These are phyloP conservation scores for Silene conica DNA, from an alignment of 148 eudicot genomes.

Conservation along the genomic window DNA sequence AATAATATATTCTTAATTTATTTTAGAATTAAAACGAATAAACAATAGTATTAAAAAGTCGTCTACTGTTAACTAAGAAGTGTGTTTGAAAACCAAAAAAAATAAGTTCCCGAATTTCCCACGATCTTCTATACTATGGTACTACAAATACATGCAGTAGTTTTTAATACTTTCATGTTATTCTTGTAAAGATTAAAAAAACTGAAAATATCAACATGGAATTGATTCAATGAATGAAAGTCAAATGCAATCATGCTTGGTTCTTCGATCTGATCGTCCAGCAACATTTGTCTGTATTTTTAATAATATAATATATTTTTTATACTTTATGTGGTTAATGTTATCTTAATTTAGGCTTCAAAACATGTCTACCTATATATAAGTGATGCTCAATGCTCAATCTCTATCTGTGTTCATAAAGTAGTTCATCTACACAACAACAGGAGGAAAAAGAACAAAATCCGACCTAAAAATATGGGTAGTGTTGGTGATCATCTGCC, in stretches of 20 bases:
- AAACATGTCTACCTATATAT: neutral
- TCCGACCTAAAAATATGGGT: slow-evolving; percentile 4
- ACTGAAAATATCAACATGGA: too few species aligned
- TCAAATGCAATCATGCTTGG: slow-evolving; percentile 1
- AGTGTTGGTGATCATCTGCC: slow-evolving; percentile 39
- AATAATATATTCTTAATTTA: too few species aligned
- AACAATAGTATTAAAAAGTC: too few species aligned
- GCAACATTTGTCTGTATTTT: neutral
- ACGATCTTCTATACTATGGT: too few species aligned
- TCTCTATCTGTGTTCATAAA: neutral
- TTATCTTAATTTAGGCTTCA: neutral
- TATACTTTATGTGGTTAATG: neutral
- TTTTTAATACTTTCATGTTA: too few species aligned
- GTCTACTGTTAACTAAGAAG: too few species aligned
- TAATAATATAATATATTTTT: too few species aligned
- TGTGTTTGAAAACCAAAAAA: too few species aligned
- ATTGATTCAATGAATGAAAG: neutral
- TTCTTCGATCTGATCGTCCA: slow-evolving; percentile 8
- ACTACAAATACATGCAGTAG: too few species aligned
- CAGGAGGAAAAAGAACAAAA: neutral
- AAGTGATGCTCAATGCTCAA: neutral
- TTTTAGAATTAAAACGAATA: too few species aligned
- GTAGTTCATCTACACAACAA: neutral
- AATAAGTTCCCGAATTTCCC: too few species aligned
- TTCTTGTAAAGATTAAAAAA: too few species aligned